Conservation (phyloP, 2,329 filamentous ascomycete species). For the Neofusicoccum umdonicola region DNA sequence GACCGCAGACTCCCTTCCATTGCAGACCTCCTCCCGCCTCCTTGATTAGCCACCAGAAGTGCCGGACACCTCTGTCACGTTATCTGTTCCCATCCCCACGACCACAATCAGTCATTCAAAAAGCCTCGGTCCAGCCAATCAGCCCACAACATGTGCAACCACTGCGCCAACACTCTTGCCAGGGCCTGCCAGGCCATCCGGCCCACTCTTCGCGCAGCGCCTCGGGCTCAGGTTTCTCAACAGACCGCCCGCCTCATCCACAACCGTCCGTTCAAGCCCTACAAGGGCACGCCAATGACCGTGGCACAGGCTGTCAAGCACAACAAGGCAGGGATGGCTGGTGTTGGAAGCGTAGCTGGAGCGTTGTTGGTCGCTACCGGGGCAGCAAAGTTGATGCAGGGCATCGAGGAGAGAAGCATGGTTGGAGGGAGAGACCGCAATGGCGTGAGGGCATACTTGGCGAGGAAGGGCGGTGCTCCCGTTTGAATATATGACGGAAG, state of each 20-base stretch:
- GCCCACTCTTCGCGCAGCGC: background rate
- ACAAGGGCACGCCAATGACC: slow-evolving; percentile 1
- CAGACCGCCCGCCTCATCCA: slow-evolving; percentile 3
- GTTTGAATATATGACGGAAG: background rate
- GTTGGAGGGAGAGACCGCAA: background rate
- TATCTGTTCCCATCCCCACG: background rate
- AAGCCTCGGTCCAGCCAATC: background rate
- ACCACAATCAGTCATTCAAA: background rate
- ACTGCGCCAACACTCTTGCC: background rate
- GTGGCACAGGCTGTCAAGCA: slow-evolving; percentile 3
- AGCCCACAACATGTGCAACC: background rate
- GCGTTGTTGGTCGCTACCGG: background rate
- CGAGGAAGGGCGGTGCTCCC: background rate
- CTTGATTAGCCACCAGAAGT: background rate
- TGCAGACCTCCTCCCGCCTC: background rate
- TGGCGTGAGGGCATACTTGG: background rate
- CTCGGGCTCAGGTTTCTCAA: background rate
- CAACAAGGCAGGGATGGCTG: slow-evolving; percentile 1
- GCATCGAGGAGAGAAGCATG: background rate
- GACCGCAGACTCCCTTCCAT: background rate
- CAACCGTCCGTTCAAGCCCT: background rate
- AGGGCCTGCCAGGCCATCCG: background rate
- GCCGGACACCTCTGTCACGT: slow-evolving; percentile 4
- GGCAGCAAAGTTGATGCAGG: background rate
- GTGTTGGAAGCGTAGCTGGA: background rate